Conservation (phyloP, 2,329 filamentous ascomycete species). For the Fonsecaea nubica region DNA sequence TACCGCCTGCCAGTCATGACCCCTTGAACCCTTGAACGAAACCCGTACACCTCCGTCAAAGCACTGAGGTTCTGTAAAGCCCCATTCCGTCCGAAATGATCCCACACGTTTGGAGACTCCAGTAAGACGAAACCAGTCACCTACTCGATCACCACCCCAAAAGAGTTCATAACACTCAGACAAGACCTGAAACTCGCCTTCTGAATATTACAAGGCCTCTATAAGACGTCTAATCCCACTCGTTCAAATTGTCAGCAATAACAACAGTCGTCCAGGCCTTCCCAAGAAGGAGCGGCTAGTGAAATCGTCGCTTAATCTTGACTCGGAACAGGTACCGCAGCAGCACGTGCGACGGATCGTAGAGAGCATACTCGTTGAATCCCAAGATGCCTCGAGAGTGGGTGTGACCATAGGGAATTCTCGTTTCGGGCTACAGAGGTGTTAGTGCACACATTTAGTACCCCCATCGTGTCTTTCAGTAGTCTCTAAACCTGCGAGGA, state of each 20-base stretch:
- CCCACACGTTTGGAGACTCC: not conserved
- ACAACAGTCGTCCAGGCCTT: not conserved
- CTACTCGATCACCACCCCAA: no score
- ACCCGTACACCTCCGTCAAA: no score
- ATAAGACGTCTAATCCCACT: no score
- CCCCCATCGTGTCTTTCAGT: not conserved
- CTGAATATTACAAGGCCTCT: no score
- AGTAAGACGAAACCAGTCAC: not conserved
- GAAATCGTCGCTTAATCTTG: not conserved
- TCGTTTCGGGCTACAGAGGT: not conserved
- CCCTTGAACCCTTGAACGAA: no score
- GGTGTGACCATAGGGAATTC: conserved; percentile 26
- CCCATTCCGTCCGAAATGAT: no score
- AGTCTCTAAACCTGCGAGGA: not conserved
- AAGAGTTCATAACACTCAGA: no score
- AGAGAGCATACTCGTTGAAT: not conserved
- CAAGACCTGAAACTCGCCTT: no score
- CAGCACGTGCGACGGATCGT: not conserved
- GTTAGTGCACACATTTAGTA: not conserved
- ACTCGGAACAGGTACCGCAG: not conserved
- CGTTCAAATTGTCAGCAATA: not conserved
- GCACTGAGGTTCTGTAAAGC: no score
- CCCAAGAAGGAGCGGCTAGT: not conserved
- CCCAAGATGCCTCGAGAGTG: not conserved
- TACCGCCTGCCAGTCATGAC: no score